Conservation (phyloP, 306 rosid species). For the Trifolium subterraneum region DNA sequence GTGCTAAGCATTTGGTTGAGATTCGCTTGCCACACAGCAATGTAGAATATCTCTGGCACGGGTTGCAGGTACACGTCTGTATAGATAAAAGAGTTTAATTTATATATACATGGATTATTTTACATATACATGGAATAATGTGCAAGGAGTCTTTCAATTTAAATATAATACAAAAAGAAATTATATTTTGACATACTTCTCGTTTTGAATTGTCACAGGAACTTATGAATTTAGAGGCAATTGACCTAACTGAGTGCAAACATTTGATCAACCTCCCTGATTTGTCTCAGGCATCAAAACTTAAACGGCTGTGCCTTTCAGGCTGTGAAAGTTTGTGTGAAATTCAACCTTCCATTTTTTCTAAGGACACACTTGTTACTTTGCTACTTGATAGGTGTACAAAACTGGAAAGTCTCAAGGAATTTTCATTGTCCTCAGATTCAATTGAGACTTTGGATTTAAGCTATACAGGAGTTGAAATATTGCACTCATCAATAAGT, state of each 20-base stretch:
- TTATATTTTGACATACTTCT: neutral
- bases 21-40: constrained; percentile 2
- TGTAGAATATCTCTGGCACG: constrained; percentile 27
- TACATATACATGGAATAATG: neutral
- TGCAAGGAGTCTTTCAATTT: too few species aligned
- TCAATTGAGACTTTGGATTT: neutral
- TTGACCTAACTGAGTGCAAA: neutral
- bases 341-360: neutral
- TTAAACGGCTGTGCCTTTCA: neutral
- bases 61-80: constrained; percentile 16
- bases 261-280: constrained; percentile 12
- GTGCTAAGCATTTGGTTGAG: neutral
- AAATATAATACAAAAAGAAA: too few species aligned
- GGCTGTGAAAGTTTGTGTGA: constrained; percentile 17
- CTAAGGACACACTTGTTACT: neutral
- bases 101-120: too few species aligned
- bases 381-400: neutral
- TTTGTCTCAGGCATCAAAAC: constrained; percentile 4
- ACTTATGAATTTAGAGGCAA: constrained; percentile 18
- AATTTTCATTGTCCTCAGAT: neutral
- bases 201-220: constrained; percentile 2
- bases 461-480: neutral
- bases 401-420: neutral
- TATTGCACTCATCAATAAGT: constrained; percentile 17
- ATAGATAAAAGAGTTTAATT: too few species aligned